Evolutionary conservation across 768 basidiomycete genomes (phyloP).

Genomic region (Kwoniella sp.): DNA sequence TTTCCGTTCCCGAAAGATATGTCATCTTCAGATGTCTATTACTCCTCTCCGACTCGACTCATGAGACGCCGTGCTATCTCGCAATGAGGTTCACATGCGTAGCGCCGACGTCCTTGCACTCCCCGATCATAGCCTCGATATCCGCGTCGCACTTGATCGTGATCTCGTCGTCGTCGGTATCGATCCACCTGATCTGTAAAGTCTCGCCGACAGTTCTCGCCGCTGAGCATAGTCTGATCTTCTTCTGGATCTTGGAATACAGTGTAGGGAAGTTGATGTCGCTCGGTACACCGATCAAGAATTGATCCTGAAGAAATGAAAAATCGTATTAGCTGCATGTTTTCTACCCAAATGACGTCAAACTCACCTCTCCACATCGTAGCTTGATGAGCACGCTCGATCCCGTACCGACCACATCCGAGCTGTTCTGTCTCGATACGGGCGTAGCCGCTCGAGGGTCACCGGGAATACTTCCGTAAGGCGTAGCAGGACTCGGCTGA

Average conservation of each 20-base stretch:
- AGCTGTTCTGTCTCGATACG: conserved; percentile 31
- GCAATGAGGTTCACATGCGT: conserved; percentile 31
- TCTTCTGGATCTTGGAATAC: conserved; percentile 85
- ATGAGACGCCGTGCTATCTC: conserved; percentile 6
- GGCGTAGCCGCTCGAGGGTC: conserved; percentile 21
- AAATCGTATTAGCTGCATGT: neutral
- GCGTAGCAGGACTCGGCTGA: conserved; percentile 59
- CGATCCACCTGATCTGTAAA: conserved; percentile 45
- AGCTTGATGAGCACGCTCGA: conserved; percentile 85
- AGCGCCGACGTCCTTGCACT: conserved; percentile 35
- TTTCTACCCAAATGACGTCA: neutral
- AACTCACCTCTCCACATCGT: conserved; percentile 70
- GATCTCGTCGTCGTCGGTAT: conserved; percentile 45
- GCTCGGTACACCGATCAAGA: conserved; percentile 85
- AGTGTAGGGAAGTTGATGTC: conserved; percentile 77
- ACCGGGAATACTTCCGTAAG: conserved; percentile 44
- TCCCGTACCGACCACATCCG: conserved; percentile 21
- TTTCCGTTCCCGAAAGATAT: neutral
- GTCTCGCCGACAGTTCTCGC: conserved; percentile 52
- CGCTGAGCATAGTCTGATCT: conserved; percentile 88
- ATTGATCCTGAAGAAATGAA: conserved; percentile 68
- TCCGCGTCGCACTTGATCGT: conserved; percentile 46
- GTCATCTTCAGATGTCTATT: neutral
- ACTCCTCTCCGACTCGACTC: neutral
- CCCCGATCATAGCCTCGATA: conserved; percentile 48